These are phyloP conservation scores for Rossbeevera mucosa DNA, from an alignment of 768 basidiomycete genomes.

Conservation along the genomic window DNA sequence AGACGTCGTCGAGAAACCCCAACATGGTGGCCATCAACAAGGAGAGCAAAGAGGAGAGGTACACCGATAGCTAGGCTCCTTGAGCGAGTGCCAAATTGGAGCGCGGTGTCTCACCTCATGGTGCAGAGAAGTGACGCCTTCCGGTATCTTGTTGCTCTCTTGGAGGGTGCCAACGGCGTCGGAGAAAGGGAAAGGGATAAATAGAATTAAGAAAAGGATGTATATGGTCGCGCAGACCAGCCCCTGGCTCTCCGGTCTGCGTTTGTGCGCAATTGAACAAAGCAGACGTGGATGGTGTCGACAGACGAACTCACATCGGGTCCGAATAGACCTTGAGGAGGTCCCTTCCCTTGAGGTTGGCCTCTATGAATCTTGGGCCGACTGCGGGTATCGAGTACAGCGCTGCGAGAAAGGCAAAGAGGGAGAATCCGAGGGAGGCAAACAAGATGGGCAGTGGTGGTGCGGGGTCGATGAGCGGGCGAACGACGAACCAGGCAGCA, in stretches of 20 bases:
- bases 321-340: constrained; percentile 76
- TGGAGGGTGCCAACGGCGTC: constrained; percentile 52
- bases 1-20: constrained; percentile 95
- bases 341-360: constrained; percentile 82
- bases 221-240: constrained; percentile 89
- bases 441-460: constrained; percentile 72
- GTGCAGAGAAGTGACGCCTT: constrained; percentile 60
- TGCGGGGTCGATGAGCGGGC: constrained; percentile 65
- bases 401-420: constrained; percentile 76
- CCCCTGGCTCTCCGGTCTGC: constrained; percentile 90
- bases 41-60: constrained; percentile 89
- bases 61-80: constrained; percentile 79
- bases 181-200: constrained; percentile 95
- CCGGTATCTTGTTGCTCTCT: constrained; percentile 39
- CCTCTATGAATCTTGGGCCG: constrained; percentile 72
- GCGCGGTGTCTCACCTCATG: constrained; percentile 56
- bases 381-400: constrained; percentile 80
- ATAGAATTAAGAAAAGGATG: constrained; percentile 80
- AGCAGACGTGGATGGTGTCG: neutral
- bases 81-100: neutral
- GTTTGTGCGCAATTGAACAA: neutral
- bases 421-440: constrained; percentile 75
- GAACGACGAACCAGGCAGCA: constrained; percentile 66
- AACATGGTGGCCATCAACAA: constrained; percentile 89
- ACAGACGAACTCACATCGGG: constrained; percentile 51